Base-by-base conservation (phyloP, 169 alveolate genomes). In the Cryptosporidium meleagridis region DNA sequence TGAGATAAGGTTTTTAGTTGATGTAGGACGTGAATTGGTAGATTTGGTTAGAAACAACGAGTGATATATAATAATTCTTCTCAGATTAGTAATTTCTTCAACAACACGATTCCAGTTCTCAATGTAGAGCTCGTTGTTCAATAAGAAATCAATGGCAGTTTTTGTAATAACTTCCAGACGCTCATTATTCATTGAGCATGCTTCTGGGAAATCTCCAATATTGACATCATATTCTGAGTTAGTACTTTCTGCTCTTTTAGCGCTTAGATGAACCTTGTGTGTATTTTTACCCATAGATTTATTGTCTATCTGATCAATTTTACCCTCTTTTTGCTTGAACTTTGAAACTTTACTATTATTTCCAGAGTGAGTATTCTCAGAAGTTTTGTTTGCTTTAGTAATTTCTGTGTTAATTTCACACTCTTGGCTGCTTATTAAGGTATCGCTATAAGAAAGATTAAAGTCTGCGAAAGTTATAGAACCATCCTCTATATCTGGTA, bases 401-500 rank as follows among this genome's bases (percentile, higher is more conserved):
- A 2, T 55, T 71, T 18, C 31, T 26, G 48, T n/a, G 26, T 52
- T 35, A 23, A 53, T 53, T 73, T 26, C 33, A 9, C 23, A 29
- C 26, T 29, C 51, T 4, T 29, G 69, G 10, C 21, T 6, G 18
- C 45, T 58, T n/a, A 12, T 10, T 18, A 23, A 3, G 26, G 12
- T 7, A 2, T 33, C 51, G 0, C 18, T 10, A 21, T 35, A 58
- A 53, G 86, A 37, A 73, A 80, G 31, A 39, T 65, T 80, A 65
- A 80, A 80, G 31, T 80, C 89, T 23, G 75, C 68, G 39, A 80
- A 62, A 1, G 89, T 61, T 14, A 80, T 65, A 10, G 59, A 33
- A 2, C 89, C 89, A 65, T 80, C 89, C 26, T 61, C 89, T 14
- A 80, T 80, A 62, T 80, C 89, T 14, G 89, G 89, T 5, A 80